Conservation (phyloP, 306 rosid species). For the Ammopiptanthus mongolicus region DNA sequence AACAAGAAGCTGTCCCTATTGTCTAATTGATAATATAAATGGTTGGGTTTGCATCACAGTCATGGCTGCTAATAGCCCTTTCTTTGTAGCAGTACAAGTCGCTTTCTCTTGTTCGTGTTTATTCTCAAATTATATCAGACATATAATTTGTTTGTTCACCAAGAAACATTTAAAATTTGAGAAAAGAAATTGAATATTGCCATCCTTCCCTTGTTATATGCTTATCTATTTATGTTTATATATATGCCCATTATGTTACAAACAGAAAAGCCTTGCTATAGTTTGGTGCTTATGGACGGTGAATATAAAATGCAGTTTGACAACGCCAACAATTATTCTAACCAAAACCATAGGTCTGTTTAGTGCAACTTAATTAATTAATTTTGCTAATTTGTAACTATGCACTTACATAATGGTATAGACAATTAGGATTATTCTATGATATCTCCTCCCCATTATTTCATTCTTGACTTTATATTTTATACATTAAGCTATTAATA, state of each 20-base stretch:
- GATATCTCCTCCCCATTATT: not conserved
- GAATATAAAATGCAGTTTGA: constrained; percentile 1
- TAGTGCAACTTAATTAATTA: not conserved
- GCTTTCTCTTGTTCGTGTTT: constrained; percentile 32
- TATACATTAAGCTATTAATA: not conserved
- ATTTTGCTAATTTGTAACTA: not conserved
- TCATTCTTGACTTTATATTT: constrained; percentile 12
- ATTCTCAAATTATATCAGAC: not conserved
- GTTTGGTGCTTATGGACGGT: not conserved
- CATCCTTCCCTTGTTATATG: not conserved
- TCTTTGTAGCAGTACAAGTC: constrained; percentile 29
- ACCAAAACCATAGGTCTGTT: not conserved
- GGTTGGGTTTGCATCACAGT: constrained; percentile 46
- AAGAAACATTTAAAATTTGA: constrained; percentile 9
- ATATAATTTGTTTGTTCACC: constrained; percentile 30
- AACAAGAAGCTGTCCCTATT: not conserved
- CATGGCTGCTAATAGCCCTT: constrained; percentile 29
- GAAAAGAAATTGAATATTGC: not conserved
- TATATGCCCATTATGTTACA: not conserved
- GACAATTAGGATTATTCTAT: not conserved
- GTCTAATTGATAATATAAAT: not conserved
- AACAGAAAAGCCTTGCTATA: not conserved
- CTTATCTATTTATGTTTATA: not conserved
- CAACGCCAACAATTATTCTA: not conserved
- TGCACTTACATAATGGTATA: not conserved